Conservation (phyloP, 352 stramenopile species). For the Phytophthora capsici region DNA sequence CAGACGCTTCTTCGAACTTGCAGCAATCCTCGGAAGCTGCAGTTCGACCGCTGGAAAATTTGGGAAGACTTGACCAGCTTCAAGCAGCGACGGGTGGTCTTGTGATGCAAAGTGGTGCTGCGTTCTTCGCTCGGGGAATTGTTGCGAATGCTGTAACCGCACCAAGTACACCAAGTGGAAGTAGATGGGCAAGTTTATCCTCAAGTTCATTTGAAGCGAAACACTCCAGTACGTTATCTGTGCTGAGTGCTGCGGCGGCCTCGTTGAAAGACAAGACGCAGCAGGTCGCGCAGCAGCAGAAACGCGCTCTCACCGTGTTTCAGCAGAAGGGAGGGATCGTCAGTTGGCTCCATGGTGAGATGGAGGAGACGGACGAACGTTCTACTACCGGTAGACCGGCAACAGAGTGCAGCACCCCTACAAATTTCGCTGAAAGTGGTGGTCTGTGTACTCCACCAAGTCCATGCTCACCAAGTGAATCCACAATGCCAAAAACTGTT, state of each 20-base stretch:
- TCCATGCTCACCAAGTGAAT: conserved; percentile 5
- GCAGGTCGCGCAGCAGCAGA: conserved; percentile 48
- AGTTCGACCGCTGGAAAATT: conserved; percentile 19
- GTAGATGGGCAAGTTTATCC: neutral
- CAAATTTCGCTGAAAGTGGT: neutral
- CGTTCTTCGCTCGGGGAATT: neutral
- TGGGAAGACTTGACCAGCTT: conserved; percentile 11
- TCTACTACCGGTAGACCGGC: neutral
- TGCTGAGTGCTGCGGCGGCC: conserved; percentile 25
- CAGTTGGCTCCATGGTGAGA: conserved; percentile 70
- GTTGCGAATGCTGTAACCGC: neutral
- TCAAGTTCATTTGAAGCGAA: conserved; percentile 10
- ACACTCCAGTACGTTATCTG: conserved; percentile 14
- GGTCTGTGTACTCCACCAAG: conserved; percentile 17
- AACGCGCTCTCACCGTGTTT: conserved; percentile 53
- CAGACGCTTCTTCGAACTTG: conserved; percentile 19
- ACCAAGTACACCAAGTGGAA: neutral
- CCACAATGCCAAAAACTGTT: neutral
- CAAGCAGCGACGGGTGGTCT: neutral
- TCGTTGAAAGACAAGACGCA: conserved; percentile 55
- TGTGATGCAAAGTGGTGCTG: neutral
- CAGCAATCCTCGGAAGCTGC: conserved; percentile 8
- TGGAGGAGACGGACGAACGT: conserved; percentile 3
- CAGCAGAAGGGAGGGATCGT: conserved; percentile 73
- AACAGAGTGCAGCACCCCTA: neutral